A percentile compares a stretch with the other conserved stretches of the same genome.
Conservation (phyloP, 805 yeast genomes). For the Yarrowia porcina region DNA sequence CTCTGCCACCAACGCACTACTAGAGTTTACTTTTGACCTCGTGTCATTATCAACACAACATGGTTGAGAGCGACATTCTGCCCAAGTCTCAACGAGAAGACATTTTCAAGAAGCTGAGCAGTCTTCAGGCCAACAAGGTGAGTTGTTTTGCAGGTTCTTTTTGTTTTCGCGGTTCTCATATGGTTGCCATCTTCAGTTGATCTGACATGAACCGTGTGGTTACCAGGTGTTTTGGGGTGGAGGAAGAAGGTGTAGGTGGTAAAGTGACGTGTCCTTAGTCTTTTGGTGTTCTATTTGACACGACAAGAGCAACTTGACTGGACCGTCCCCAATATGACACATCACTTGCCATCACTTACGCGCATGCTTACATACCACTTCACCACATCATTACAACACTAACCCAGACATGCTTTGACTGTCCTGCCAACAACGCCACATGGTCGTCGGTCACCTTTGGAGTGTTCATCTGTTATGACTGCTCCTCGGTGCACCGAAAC, state of each 20-base stretch:
- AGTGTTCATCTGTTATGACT: constrained; percentile 84
- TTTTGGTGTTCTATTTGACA: no score
- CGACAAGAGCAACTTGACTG: no score
- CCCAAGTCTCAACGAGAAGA: constrained; percentile 62
- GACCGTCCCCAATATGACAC: background rate
- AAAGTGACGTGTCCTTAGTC: background rate
- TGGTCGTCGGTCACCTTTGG: constrained; percentile 99
- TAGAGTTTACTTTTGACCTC: constrained; percentile 22
- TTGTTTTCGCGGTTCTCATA: background rate
- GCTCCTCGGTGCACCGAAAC: constrained; percentile 93
- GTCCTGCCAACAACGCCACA: constrained; percentile 90
- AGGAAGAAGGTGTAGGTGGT: background rate
- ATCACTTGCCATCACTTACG: background rate
- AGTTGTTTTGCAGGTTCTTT: background rate
- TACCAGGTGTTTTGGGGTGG: background rate
- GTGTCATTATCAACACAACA: constrained; percentile 25
- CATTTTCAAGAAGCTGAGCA: constrained; percentile 60
- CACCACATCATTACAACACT: background rate
- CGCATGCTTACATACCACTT: background rate
- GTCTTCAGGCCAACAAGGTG: constrained; percentile 69
- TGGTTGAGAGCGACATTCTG: constrained; percentile 33
- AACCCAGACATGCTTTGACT: constrained; percentile 73
- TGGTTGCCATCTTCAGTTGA: background rate
- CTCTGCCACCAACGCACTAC: background rate
- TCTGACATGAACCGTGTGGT: background rate